Evolutionary conservation across 2,329 filamentous ascomycete genomes (phyloP).

Genomic region (Penicillium sp.): DNA sequence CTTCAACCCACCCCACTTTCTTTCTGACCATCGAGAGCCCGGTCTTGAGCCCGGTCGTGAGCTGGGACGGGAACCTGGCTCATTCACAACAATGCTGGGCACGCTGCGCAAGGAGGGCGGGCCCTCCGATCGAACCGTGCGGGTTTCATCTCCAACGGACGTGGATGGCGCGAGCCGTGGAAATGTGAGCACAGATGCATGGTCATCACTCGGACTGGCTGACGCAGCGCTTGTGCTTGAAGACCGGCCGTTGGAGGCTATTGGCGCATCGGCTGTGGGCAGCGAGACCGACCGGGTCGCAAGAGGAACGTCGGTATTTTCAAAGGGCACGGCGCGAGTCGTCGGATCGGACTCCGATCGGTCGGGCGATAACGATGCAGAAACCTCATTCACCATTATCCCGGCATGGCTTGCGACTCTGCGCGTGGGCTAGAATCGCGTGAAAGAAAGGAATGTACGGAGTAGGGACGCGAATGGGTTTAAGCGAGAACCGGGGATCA

Average conservation of each 20-base stretch:
- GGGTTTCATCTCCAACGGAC: constrained; percentile 10
- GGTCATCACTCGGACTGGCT: constrained; percentile 9
- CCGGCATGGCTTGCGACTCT: constrained; percentile 28
- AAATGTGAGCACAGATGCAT: constrained; percentile 12
- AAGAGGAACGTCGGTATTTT: constrained; percentile 21
- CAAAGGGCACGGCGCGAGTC: constrained; percentile 21
- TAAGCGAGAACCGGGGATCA: background rate
- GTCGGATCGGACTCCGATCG: constrained; percentile 22
- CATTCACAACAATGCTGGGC: constrained; percentile 36
- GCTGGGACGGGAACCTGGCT: constrained; percentile 23
- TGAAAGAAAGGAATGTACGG: constrained; percentile 7
- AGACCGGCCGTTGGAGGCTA: constrained; percentile 20
- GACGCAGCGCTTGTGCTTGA: constrained; percentile 22
- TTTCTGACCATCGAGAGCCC: constrained; percentile 38
- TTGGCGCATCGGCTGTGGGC: constrained; percentile 19
- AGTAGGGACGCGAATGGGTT: constrained; percentile 1
- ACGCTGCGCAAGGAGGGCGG: constrained; percentile 30
- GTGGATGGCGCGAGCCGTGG: constrained; percentile 11
- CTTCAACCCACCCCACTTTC: constrained; percentile 35
- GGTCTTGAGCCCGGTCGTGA: constrained; percentile 29
- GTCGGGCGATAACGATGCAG: constrained; percentile 22
- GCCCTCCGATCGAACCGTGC: constrained; percentile 15
- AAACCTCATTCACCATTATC: constrained; percentile 29
- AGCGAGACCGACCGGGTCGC: constrained; percentile 25
- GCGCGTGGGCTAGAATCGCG: constrained; percentile 6